phyloP scores from a whole-genome alignment of 1,139 yeast genomes.

The Meyerozyma elateridarum region DNA sequence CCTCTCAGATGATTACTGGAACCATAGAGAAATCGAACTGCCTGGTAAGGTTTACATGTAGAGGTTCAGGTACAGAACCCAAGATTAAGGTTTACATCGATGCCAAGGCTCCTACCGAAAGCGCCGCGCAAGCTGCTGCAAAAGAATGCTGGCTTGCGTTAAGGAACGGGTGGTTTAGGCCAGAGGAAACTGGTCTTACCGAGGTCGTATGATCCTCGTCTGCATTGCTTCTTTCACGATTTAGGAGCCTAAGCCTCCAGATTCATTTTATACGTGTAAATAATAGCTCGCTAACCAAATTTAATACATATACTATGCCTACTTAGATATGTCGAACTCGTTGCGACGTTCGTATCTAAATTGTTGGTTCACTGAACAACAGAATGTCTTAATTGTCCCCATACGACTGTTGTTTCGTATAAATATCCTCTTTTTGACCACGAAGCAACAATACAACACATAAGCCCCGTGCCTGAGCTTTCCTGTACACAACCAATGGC shows the following conservation, averaged over 20 bases:
- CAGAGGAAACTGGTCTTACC: conserved; percentile 34
- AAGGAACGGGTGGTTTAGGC: conserved; percentile 55
- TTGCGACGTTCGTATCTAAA: no score
- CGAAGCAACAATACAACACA: no score
- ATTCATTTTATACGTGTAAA: no score
- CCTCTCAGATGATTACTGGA: conserved; percentile 85
- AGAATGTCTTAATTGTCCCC: no score
- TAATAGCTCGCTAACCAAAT: no score
- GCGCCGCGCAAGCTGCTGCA: conserved; percentile 49
- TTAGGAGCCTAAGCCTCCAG: no score
- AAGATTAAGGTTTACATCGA: conserved; percentile 90
- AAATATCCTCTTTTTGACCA: no score
- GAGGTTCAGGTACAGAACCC: conserved; percentile 98
- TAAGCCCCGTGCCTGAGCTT: neutral
- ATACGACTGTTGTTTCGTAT: no score
- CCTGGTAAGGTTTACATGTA: conserved; percentile 67
- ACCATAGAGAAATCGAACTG: conserved; percentile 25
- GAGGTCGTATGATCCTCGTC: conserved; percentile 24
- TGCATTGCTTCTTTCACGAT: neutral
- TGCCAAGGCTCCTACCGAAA: conserved; percentile 49
- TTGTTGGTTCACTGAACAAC: no score
- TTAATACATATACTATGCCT: no score
- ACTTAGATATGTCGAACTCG: no score
- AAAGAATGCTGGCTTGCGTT: conserved; percentile 64
- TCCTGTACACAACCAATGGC: neutral